Evolutionary conservation across 495 filamentous ascomycete species (phyloP), one percentile per base, ranked within the genome.

Genomic region (Xylaria intraflava): DNA sequence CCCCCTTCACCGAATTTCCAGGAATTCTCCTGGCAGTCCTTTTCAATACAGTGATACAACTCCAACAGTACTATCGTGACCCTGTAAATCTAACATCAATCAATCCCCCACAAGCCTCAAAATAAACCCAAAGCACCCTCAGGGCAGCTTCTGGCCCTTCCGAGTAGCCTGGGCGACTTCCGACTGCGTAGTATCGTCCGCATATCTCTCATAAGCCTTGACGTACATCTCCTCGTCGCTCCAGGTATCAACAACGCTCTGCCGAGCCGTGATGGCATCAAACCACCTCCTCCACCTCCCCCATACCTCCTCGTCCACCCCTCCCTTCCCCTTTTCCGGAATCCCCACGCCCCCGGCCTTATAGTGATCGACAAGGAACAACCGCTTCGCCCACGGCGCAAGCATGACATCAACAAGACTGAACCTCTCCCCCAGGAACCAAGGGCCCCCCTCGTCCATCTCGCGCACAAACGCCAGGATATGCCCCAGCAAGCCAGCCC

Each of bases 291-390:
- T 71, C 81, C 80, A 91, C 45, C 83, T 69, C 26, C 48, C 60
- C 85, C 83, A 88, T 19, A 73, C 62, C 47, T 60, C 59, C 42
- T 83, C 78, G 1, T 72, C 72, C 8, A 59, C 68, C 2, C 58
- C 64, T 4, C 52, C 57, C 35, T 60, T 53, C 0, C 64, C 69
- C 22, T 44, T 43, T 0, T 27, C 44, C 2, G 83, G 83, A 31
- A 89, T 72, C 0, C 78, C 78, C 19, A 81, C 53, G 0, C 82
- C 84, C 1, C 79, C 83, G 0, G 56, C 52, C 60, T 89, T 89
- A 55, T 82, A 88, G 49, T 86, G 72, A 63, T 89, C 83, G 60
- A 88, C 83, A 29, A 86, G 70, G 70, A 81, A 88, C 48, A 88
- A 59, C 43, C 85, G 72, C 55, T 85, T 73, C 6, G 81, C 78